Conservation (phyloP, 805 yeast genomes). For the Komagataella ulmi region DNA sequence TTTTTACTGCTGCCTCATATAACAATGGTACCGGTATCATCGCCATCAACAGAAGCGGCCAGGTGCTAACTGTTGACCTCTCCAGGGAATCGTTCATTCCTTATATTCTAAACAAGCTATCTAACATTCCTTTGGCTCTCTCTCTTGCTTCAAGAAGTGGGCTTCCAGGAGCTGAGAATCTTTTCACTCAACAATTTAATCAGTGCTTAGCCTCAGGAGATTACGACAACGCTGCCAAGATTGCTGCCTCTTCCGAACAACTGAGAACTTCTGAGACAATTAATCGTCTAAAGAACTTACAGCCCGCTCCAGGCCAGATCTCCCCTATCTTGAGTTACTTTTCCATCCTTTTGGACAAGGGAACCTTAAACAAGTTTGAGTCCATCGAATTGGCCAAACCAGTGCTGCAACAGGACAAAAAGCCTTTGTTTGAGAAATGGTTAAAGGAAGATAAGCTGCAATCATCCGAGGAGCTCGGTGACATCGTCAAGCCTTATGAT, state of each 20-base stretch:
- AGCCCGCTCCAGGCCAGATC: constrained; percentile 87
- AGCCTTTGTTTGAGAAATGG: constrained; percentile 91
- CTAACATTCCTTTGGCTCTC: constrained; percentile 79
- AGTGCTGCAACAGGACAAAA: constrained; percentile 88
- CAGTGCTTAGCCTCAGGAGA: constrained; percentile 73
- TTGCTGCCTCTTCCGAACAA: constrained; percentile 90
- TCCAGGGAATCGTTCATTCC: constrained; percentile 78
- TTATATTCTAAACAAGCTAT: constrained; percentile 73
- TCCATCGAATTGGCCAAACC: constrained; percentile 92
- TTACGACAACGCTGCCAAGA: constrained; percentile 86
- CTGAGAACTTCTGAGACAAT: constrained; percentile 92
- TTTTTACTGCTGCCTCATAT: constrained; percentile 75
- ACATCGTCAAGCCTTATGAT: constrained; percentile 81
- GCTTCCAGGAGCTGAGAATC: constrained; percentile 90
- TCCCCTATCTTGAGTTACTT: constrained; percentile 92
- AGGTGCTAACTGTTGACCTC: constrained; percentile 85
- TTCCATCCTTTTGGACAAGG: constrained; percentile 82
- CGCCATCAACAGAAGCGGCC: constrained; percentile 90
- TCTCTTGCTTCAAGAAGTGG: constrained; percentile 91
- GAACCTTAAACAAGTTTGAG: constrained; percentile 84
- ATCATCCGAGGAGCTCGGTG: constrained; percentile 95
- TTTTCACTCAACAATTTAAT: constrained; percentile 87
- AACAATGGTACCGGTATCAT: constrained; percentile 71
- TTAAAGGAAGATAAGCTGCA: constrained; percentile 89
- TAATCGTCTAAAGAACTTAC: constrained; percentile 79